Percentiles rank a stretch among this genome's conserved stretches.
These are phyloP conservation scores for Oenanthe javanica DNA, from an alignment of 140 eudicot genomes.

Conservation along the genomic window DNA sequence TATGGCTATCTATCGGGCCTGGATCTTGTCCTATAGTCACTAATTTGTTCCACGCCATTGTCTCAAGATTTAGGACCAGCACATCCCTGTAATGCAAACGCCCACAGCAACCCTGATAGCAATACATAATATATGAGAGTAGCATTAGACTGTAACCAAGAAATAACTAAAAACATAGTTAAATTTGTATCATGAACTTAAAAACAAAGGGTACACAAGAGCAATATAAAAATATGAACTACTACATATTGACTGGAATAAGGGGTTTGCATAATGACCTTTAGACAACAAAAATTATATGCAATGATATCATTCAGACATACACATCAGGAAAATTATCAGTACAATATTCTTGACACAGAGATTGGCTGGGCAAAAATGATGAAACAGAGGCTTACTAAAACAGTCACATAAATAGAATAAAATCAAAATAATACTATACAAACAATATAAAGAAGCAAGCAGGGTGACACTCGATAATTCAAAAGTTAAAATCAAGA, in stretches of 20 bases:
- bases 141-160: neutral
- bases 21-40: slow-evolving; percentile 70
- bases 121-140: neutral
- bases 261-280: neutral
- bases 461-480: neutral
- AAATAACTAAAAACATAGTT: neutral
- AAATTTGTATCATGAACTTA: neutral
- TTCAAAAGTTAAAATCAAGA: neutral
- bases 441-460: neutral
- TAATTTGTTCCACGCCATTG: slow-evolving; percentile 73
- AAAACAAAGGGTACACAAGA: neutral
- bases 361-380: neutral
- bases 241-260: no score
- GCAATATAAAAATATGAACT: no score
- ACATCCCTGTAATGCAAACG: slow-evolving; percentile 88
- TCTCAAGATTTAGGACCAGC: slow-evolving; percentile 58
- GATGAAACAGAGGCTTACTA: neutral
- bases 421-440: neutral
- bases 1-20: slow-evolving; percentile 92
- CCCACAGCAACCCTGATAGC: slow-evolving; percentile 81
- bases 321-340: neutral
- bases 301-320: neutral
- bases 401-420: neutral
- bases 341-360: neutral
- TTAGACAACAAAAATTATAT: neutral